Base-by-base conservation (phyloP, 1,139 yeast species). In the Zygosaccharomyces sapae region DNA sequence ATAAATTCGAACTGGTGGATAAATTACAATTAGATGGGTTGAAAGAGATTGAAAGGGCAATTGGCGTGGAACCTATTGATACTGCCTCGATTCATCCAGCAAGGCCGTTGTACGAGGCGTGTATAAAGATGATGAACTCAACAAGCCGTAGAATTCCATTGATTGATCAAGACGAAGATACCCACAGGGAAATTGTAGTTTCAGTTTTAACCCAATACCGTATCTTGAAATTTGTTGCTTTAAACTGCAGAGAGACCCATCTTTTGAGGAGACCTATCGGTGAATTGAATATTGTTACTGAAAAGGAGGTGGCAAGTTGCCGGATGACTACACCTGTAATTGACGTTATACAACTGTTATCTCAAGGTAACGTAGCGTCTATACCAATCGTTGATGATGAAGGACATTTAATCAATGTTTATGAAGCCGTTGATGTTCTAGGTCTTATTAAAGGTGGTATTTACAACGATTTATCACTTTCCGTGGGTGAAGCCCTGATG, bases 181-280 rank as follows among this genome's bases (percentile, higher is more conserved):
- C 96, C 0, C 87, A 86, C 59, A 76, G 96, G 60, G 97, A 92
- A 65, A 89, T 92, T 58, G 97, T 94, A 22, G 97, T 90, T 5
- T 81, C 92, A 48, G 98, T 94, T 43, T 76, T 94, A 61, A 94
- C 99, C 0, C 98, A 94, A 70, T 94, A 94, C 70, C 82, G 99
- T 65, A 92, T 94, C 49, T 76, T 94, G 61, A 92, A 94, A 68
- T 94, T 94, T 63, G 96, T 94, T 31, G 94, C 97, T 5, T 77
- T 92, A 67, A 92, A 94, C 67, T 94, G 98, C 71, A 88, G 89
- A 67, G 97, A 94, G 65, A 90, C 96, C 3, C 81, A 87, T 59
- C 86, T 83, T 77, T 73, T 94, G 50, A 73, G 83, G 58, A 80
- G 83, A 58, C 95, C 96, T 1, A 73, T 94, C 47, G 74, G 76